Base-by-base conservation (phyloP, 2,329 filamentous ascomycete species). In the Plenodomus tracheiphilus region DNA sequence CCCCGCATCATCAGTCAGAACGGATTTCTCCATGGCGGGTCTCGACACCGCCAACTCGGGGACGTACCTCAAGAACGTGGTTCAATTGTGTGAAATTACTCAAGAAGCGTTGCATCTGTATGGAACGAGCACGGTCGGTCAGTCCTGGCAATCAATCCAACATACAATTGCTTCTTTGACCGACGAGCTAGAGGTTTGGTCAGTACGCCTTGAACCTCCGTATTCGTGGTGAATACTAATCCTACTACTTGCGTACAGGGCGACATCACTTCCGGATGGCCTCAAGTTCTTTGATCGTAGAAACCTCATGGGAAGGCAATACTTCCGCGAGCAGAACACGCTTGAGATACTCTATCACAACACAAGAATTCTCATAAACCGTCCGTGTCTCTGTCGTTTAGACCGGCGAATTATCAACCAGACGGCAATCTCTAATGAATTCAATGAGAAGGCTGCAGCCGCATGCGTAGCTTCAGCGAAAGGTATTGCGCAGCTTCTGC, bases 321-420 rank as follows among this genome's bases (percentile, higher is more conserved):
- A 40, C 15, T 44, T 46, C 16, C 46, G 51, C 18, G 60, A 65
- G 38, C 49, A 56, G 11, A 58, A 56, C 15, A 56, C 49, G 9
- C 55, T 67, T 20, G 47, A 56, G 9, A 50, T 64, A 2, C 47
- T 59, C 18, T 66, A 62, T 16, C 41, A 61, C 16, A 58, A 53
- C 20, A 59, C 61, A 6, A 59, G 58, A 42, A 73, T 75, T 6
- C 58, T 76, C 4, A 66, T 70, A 32, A 72, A 62, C 21, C 69
- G 70, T 9, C 73, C 73, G n/a, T 74, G 69, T 46, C 55, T 76
- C 4, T 75, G 72, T 40, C 57, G 66, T 25, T 43, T 72, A 17
- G 68, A 74, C 21, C 46, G 58, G 6, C 62, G 61, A 4, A 69
- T 71, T 17, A 40, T 54, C 4, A 58, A 64, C 20, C 70, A 73